A percentile compares a stretch with the other conserved stretches of the same genome.
Conservation (phyloP, 1,139 yeast species). For the Geotrichum australiense region DNA sequence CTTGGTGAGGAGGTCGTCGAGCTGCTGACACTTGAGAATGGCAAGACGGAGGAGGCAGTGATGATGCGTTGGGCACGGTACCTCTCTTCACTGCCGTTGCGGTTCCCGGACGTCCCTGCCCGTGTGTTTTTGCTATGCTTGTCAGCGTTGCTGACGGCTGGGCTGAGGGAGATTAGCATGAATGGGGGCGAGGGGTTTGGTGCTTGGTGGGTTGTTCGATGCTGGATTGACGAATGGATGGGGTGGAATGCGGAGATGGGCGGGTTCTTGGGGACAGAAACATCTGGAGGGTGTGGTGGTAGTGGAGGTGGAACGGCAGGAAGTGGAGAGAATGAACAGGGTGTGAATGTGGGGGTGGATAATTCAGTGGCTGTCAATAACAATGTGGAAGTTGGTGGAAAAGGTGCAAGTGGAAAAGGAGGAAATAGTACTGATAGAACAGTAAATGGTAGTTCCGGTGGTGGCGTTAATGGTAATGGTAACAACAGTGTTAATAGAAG, state of each 20-base stretch:
- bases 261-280: conserved; percentile 53
- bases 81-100: conserved; percentile 42
- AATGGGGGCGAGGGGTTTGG: conserved; percentile 58
- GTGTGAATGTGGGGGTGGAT: no score
- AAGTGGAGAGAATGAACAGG: no score
- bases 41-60: conserved; percentile 27
- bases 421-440: no score
- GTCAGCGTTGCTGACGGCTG: conserved; percentile 53
- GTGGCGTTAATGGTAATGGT: no score
- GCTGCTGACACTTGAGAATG: conserved; percentile 29
- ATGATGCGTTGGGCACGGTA: conserved; percentile 38
- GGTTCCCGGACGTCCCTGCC: conserved; percentile 45
- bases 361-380: no score
- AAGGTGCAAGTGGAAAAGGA: no score
- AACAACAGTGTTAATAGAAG: no score
- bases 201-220: conserved; percentile 71
- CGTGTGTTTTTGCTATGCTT: conserved; percentile 50
- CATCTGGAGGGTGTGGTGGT: no score
- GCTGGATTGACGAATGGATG: conserved; percentile 73
- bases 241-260: conserved; percentile 66
- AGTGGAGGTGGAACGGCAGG: no score
- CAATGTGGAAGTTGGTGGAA: no score
- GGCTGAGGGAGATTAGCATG: conserved; percentile 56
- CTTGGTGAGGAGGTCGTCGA: conserved; percentile 41
- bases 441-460: no score